Conservation (phyloP, 768 basidiomycete genomes). For the Xerocomellus chrysenteron region DNA sequence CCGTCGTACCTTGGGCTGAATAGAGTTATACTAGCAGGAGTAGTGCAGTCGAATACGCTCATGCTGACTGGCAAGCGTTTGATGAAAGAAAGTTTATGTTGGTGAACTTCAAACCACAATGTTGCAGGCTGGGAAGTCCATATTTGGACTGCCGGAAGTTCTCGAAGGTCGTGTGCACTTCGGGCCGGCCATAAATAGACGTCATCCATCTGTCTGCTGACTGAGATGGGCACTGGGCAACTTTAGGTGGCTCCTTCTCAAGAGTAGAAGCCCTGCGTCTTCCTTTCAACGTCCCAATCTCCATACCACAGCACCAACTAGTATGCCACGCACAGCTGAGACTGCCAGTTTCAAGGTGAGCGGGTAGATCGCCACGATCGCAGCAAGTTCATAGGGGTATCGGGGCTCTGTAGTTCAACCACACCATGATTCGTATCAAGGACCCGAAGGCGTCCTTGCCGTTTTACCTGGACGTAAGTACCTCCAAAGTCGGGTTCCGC, state of each 20-base stretch:
- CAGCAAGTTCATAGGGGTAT: neutral
- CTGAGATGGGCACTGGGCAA: neutral
- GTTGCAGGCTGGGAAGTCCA: neutral
- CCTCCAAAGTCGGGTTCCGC: neutral
- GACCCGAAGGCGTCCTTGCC: constrained; percentile 78
- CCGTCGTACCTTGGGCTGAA: neutral
- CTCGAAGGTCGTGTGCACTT: neutral
- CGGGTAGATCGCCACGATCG: neutral
- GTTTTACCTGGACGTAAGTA: constrained; percentile 73
- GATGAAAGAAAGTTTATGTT: neutral
- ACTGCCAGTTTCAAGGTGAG: constrained; percentile 63
- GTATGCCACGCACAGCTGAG: constrained; percentile 63
- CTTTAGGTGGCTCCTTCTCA: constrained; percentile 2
- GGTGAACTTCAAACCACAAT: too few species aligned
- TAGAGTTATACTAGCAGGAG: neutral
- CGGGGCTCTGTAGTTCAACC: constrained; percentile 58
- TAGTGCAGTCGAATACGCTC: neutral
- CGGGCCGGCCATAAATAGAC: constrained; percentile 15
- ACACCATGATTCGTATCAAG: constrained; percentile 87
- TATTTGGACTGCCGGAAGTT: too few species aligned
- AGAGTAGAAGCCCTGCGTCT: constrained; percentile 1
- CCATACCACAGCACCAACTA: constrained; percentile 18
- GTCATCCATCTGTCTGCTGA: constrained; percentile 3
- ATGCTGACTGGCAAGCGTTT: neutral
- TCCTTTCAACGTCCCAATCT: constrained; percentile 2